A percentile compares a stretch with the other conserved stretches of the same genome.
phyloP scores from a whole-genome alignment of 163 green algal species.

The Chlorella variabilis region DNA sequence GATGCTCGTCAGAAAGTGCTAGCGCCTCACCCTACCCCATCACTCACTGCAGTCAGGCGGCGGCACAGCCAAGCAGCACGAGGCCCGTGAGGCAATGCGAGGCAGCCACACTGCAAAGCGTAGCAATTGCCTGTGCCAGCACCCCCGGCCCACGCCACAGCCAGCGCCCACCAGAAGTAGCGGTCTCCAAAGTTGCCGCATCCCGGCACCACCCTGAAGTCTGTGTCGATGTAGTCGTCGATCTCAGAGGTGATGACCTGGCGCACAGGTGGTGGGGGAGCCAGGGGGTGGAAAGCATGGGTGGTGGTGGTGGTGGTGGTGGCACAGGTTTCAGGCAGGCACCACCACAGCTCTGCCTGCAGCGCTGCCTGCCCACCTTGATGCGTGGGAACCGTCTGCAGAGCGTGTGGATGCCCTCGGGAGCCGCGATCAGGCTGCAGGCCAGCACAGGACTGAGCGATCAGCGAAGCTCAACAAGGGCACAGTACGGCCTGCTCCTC shows the following conservation, averaged over 20 bases:
- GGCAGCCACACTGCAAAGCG: too few relatives aligned
- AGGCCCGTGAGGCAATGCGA: too few relatives aligned
- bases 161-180: too few relatives aligned
- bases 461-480: neutral
- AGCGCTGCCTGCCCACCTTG: constrained; percentile 29
- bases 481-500: too few relatives aligned
- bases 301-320: neutral
- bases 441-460: neutral
- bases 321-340: neutral
- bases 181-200: constrained; percentile 47
- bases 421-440: constrained; percentile 87
- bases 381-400: constrained; percentile 56
- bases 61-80: too few relatives aligned
- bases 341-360: neutral
- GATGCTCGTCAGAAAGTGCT: too few relatives aligned
- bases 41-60: too few relatives aligned
- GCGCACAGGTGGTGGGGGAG: constrained; percentile 44
- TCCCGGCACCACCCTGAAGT: constrained; percentile 90
- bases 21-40: too few relatives aligned
- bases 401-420: constrained; percentile 88
- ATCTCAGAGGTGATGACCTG: constrained; percentile 96
- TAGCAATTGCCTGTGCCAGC: too few relatives aligned
- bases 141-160: too few relatives aligned
- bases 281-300: neutral
- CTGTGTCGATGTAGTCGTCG: constrained; percentile 81